These are phyloP conservation scores for Kluyveromyces siamensis DNA, from an alignment of 805 yeast species.

Conservation along the genomic window DNA sequence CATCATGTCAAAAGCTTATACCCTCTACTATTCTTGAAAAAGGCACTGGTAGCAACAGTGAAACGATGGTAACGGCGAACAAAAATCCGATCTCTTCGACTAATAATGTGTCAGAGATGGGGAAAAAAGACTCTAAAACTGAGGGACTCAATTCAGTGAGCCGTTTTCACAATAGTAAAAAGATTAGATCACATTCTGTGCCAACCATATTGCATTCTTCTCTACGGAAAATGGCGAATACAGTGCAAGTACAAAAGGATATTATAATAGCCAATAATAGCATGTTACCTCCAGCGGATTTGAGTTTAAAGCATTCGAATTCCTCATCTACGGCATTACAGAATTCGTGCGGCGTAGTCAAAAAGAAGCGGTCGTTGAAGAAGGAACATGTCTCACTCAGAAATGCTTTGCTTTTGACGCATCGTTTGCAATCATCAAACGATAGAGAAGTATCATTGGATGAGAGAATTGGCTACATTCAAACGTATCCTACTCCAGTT, in stretches of 20 bases:
- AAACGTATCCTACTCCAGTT: slow-evolving; percentile 27
- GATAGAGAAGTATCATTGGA: slow-evolving; percentile 14
- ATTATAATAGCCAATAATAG: not conserved
- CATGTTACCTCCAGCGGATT: not conserved
- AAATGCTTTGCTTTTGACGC: slow-evolving; percentile 13
- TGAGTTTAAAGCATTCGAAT: slow-evolving; percentile 1
- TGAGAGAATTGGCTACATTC: slow-evolving; percentile 18
- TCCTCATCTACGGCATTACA: not conserved
- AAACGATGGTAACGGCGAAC: not conserved
- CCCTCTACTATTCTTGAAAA: not conserved
- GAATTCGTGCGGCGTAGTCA: not conserved
- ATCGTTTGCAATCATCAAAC: slow-evolving; percentile 8
- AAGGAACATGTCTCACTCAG: slow-evolving; percentile 6
- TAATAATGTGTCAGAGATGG: not conserved
- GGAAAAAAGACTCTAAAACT: too few species aligned
- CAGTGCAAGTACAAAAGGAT: not conserved
- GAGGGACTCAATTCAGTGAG: not conserved
- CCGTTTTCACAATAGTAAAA: slow-evolving; percentile 7
- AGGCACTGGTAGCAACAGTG: not conserved
- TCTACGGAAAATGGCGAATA: slow-evolving; percentile 12
- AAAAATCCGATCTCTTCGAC: not conserved
- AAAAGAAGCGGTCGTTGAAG: slow-evolving; percentile 1
- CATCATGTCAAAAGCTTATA: not conserved
- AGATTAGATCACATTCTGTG: slow-evolving; percentile 26
- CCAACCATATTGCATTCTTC: slow-evolving; percentile 29